Percentiles rank a stretch among this genome's conserved stretches.
Evolutionary conservation across 1,139 yeast genomes (phyloP).

Genomic region (Kurtzmaniella quercitrusa): DNA sequence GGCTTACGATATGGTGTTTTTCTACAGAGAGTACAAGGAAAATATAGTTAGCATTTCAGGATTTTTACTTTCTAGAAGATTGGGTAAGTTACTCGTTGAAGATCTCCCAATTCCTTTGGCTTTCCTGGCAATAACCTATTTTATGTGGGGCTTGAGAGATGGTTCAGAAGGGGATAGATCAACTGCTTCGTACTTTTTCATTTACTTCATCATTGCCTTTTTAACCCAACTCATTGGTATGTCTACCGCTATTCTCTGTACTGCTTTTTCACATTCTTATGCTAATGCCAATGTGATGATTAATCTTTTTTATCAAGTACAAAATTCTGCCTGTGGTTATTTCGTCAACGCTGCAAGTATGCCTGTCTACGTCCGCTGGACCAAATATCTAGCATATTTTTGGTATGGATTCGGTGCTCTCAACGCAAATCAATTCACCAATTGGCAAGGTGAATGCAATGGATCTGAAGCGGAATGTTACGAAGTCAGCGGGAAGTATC

Average conservation of each 20-base stretch:
- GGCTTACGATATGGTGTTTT: conserved; percentile 60
- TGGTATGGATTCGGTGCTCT: conserved; percentile 79
- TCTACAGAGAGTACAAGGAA: conserved; percentile 72
- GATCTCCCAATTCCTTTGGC: conserved; percentile 62
- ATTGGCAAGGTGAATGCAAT: conserved; percentile 56
- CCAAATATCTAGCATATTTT: conserved; percentile 66
- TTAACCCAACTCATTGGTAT: conserved; percentile 54
- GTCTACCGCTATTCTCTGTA: conserved; percentile 51
- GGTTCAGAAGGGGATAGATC: conserved; percentile 13
- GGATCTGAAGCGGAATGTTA: conserved; percentile 26
- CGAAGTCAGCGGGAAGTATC: conserved; percentile 51
- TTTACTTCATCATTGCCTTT: conserved; percentile 57
- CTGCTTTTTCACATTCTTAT: conserved; percentile 61
- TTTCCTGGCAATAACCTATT: conserved; percentile 61
- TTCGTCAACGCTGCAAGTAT: conserved; percentile 68
- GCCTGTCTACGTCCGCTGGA: conserved; percentile 88
- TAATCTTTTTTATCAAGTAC: conserved; percentile 64
- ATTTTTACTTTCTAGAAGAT: conserved; percentile 61
- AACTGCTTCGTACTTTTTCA: conserved; percentile 46
- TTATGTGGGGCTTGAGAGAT: conserved; percentile 69
- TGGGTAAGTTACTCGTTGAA: conserved; percentile 64
- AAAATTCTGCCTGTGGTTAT: conserved; percentile 78
- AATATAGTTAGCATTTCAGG: conserved; percentile 65
- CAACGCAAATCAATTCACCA: conserved; percentile 60
- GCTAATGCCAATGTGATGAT: conserved; percentile 60